Conservation (phyloP, 768 basidiomycete species). For the Tulasnella sp. region DNA sequence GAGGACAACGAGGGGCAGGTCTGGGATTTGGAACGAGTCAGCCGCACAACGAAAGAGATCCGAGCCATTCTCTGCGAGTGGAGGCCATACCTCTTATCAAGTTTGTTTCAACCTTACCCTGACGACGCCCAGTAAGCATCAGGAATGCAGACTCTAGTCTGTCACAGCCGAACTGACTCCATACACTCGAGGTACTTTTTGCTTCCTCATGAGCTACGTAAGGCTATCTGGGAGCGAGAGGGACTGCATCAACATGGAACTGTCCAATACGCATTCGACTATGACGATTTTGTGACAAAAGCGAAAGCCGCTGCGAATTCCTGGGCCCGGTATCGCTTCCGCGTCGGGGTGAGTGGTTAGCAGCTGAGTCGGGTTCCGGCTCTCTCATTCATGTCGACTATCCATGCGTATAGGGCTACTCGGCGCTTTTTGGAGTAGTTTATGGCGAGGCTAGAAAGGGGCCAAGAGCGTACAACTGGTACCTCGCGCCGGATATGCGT, state of each 20-base stretch:
- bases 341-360: not conserved
- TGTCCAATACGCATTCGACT: not conserved
- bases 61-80: too few species aligned
- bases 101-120: too few species aligned
- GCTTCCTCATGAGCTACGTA: not conserved
- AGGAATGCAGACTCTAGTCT: too few species aligned
- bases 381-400: too few species aligned
- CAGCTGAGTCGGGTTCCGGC: too few species aligned
- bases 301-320: not conserved
- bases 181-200: not conserved
- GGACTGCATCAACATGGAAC: not conserved
- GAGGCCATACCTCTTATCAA: too few species aligned
- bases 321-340: not conserved
- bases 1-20: too few species aligned
- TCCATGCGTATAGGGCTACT: too few species aligned
- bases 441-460: not conserved
- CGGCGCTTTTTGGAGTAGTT: not conserved
- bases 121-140: too few species aligned
- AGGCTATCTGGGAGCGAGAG: not conserved
- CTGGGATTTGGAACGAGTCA: too few species aligned
- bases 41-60: too few species aligned
- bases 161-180: too few species aligned
- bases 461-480: constrained; percentile 11
- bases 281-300: not conserved
- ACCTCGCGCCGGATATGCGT: not conserved